phyloP scores from a whole-genome alignment of 169 alveolate species.

The Plasmodium coatneyi region DNA sequence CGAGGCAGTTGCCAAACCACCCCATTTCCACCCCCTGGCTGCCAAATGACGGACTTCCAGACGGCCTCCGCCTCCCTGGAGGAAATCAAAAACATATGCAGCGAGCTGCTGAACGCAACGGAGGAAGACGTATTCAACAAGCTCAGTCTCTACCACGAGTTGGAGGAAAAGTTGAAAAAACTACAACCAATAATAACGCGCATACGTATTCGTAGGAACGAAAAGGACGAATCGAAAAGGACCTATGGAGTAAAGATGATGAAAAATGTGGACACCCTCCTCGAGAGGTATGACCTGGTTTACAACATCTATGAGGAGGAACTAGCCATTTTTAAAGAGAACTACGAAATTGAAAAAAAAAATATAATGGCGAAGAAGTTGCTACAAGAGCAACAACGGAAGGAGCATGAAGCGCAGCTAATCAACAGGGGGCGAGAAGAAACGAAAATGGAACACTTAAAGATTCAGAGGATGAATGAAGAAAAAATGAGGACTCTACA shows the following conservation, averaged over 20 bases:
- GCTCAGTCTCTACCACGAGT: constrained; percentile 57
- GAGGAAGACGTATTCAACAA: constrained; percentile 46
- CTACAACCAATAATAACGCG: constrained; percentile 59
- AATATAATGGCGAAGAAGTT: constrained; percentile 22
- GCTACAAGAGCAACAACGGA: constrained; percentile 40
- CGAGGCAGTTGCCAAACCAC: no score
- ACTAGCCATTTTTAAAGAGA: constrained; percentile 49
- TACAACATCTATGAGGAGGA: constrained; percentile 68
- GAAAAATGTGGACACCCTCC: constrained; percentile 54
- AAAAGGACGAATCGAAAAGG: constrained; percentile 38
- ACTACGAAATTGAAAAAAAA: constrained; percentile 65
- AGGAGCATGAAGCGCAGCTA: constrained; percentile 34
- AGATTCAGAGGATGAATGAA: constrained; percentile 18
- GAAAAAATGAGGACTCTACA: constrained; percentile 28
- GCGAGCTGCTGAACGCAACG: constrained; percentile 39
- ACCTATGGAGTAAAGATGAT: constrained; percentile 70
- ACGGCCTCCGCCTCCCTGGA: constrained; percentile 28
- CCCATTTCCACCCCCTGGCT: no score
- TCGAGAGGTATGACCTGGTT: constrained; percentile 47
- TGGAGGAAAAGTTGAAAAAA: constrained; percentile 41
- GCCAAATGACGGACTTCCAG: constrained; percentile 54
- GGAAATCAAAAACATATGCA: constrained; percentile 38
- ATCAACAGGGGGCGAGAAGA: constrained; percentile 44
- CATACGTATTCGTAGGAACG: constrained; percentile 58
- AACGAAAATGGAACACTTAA: constrained; percentile 43